Conservation (phyloP, 441 rosid genomes). For the Gossypium aridum region DNA sequence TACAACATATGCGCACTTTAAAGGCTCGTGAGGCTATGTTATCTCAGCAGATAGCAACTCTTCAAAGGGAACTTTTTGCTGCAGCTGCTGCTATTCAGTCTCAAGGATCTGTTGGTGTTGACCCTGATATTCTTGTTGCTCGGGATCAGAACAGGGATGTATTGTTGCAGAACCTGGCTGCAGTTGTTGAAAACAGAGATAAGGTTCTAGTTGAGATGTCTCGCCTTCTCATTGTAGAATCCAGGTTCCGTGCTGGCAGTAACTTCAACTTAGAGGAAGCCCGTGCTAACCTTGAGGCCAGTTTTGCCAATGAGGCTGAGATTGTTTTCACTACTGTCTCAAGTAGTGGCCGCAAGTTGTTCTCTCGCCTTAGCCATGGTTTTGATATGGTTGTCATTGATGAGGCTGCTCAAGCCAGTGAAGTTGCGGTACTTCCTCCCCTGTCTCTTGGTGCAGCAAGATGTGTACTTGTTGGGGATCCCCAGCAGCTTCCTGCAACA, state of each 20-base stretch:
- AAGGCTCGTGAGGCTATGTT: constrained; percentile 71
- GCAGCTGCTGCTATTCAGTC: constrained; percentile 74
- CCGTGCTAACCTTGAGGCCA: constrained; percentile 93
- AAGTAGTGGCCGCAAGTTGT: constrained; percentile 95
- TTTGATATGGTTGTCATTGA: constrained; percentile 99
- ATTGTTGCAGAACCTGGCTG: constrained; percentile 85
- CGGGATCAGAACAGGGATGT: constrained; percentile 88
- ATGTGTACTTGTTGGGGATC: constrained; percentile 99
- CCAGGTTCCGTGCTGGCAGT: constrained; percentile 65
- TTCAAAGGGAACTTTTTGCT: constrained; percentile 69
- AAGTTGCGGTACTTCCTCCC: constrained; percentile 95
- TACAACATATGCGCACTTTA: constrained; percentile 79
- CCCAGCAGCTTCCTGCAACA: constrained; percentile 99
- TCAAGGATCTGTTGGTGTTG: constrained; percentile 97
- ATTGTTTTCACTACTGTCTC: constrained; percentile 98
- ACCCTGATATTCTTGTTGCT: constrained; percentile 85
- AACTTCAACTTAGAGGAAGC: constrained; percentile 95
- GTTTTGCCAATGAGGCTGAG: constrained; percentile 99
- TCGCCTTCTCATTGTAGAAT: constrained; percentile 84
- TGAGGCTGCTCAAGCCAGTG: constrained; percentile 99
- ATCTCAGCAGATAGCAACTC: constrained; percentile 71
- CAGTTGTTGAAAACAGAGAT: constrained; percentile 90
- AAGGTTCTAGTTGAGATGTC: constrained; percentile 96
- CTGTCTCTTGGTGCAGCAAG: constrained; percentile 97
- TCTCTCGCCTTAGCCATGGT: constrained; percentile 98